Base-by-base conservation (phyloP, 2,329 filamentous ascomycete genomes). In the Ophiognomonia clavigignenti-juglandacearum region DNA sequence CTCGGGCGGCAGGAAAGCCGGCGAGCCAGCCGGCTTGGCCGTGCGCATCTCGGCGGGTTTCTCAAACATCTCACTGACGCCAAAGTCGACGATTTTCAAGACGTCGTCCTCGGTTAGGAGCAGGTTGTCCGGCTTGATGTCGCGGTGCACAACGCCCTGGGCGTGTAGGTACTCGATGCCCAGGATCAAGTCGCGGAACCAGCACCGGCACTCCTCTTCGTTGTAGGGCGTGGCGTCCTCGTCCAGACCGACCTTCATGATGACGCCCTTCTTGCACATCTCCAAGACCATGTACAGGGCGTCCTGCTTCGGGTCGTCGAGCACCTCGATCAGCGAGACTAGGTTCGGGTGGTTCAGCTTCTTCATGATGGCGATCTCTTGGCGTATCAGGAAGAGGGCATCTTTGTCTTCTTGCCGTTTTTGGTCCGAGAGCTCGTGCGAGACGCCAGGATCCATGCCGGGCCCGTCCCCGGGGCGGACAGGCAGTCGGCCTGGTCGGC, bases 291-390 rank as follows among this genome's bases (percentile, higher is more conserved):
- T 97, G 69, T 96, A 98, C 11, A 98, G 70, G 3, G 91, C 96
- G 65, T 98, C 93, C 61, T 96, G 90, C 39, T 92, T 85, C 0
- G 93, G 92, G 61, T 97, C 93, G 63, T 97, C 93, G 43, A 98
- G 73, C 3, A 98, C 93, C 67, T 98, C 93, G 55, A 95, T 88
- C 42, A 98, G 71, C 38, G 86, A 83, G 13, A 97, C 92, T n/a
- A 98, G 73, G 61, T 97, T 98, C 23, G 83, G 85, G 61, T 98
- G 93, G 61, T 96, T 84, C 39, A 97, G 77, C 69, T 97, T 97
- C 74, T 97, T 98, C 91, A 98, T 97, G 62, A 97, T 95, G 49
- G 93, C 93, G 59, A 97, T 93, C 66, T 98, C 93, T 64, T 96
- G 88, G 52, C 90, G 86, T 64, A 98, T 97, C 50, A 97, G 72